Conservation (phyloP, 1,139 yeast genomes). For the Saccharomyces hybrid region DNA sequence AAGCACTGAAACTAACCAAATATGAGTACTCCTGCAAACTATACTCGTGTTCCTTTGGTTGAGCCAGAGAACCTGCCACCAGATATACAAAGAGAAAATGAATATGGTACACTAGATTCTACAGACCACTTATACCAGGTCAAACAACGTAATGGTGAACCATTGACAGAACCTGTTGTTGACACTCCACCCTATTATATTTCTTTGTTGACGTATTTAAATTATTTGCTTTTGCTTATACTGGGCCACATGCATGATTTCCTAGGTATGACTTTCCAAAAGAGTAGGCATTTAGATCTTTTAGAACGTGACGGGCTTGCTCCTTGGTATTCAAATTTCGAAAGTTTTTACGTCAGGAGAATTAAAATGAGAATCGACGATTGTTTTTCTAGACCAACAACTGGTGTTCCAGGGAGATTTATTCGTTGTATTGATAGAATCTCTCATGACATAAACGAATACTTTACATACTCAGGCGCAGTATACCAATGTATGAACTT, state of each 20-base stretch:
- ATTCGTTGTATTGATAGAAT: slow-evolving; percentile 74
- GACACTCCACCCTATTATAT: slow-evolving; percentile 87
- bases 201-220: slow-evolving; percentile 72
- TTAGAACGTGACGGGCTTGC: slow-evolving; percentile 85
- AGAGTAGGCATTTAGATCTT: slow-evolving; percentile 56
- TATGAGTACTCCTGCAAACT: slow-evolving; percentile 6
- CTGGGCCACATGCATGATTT: slow-evolving; percentile 89
- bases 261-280: slow-evolving; percentile 67
- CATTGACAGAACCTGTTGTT: slow-evolving; percentile 47
- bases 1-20: neutral
- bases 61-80: slow-evolving; percentile 35
- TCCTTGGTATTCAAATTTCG: slow-evolving; percentile 93
- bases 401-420: slow-evolving; percentile 94
- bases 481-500: slow-evolving; percentile 74
- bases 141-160: slow-evolving; percentile 42
- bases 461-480: slow-evolving; percentile 65
- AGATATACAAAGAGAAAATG: slow-evolving; percentile 52
- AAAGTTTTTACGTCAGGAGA: slow-evolving; percentile 86
- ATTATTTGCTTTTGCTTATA: slow-evolving; percentile 73
- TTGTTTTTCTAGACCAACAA: slow-evolving; percentile 91
- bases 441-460: slow-evolving; percentile 50
- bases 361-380: slow-evolving; percentile 87
- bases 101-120: slow-evolving; percentile 56
- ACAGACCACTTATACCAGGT: slow-evolving; percentile 50
- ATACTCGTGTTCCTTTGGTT: slow-evolving; percentile 29